A percentile compares a stretch with the other conserved stretches of the same genome.
These are phyloP conservation scores for Talaromyces sp. DNA, from an alignment of 2,329 filamentous ascomycete species.

Conservation along the genomic window DNA sequence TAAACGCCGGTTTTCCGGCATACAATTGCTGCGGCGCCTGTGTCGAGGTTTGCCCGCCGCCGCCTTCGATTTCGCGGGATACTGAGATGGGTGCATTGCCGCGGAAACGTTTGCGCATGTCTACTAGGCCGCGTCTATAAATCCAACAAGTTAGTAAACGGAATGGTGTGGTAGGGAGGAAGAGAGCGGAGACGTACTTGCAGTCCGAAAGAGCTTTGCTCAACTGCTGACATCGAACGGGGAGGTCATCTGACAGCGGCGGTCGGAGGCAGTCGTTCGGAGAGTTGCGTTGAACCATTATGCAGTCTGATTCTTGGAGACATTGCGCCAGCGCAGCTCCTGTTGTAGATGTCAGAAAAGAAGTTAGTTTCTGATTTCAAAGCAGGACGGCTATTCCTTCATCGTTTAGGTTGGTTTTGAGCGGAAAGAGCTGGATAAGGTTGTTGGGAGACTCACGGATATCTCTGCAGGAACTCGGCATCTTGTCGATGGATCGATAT, in stretches of 20 bases:
- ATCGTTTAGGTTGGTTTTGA: neutral
- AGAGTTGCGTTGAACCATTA: conserved; percentile 84
- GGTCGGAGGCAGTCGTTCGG: conserved; percentile 84
- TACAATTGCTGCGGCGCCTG: conserved; percentile 73
- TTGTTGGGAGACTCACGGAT: conserved; percentile 65
- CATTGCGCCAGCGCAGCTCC: conserved; percentile 90
- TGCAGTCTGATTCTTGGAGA: conserved; percentile 93
- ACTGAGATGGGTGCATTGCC: conserved; percentile 84
- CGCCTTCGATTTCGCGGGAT: conserved; percentile 61
- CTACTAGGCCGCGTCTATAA: conserved; percentile 74
- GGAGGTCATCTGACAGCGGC: conserved; percentile 77
- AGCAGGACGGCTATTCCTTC: neutral
- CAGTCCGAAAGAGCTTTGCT: conserved; percentile 92
- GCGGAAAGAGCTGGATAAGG: neutral
- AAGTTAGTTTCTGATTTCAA: conserved; percentile 24
- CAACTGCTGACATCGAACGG: conserved; percentile 85
- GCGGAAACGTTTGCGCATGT: conserved; percentile 98
- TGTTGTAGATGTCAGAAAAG: conserved; percentile 44
- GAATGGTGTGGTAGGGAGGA: neutral
- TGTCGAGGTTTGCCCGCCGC: conserved; percentile 49
- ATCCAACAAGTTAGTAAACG: neutral
- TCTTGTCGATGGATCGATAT: conserved; percentile 38
- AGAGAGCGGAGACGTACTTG: conserved; percentile 55
- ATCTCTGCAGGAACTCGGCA: conserved; percentile 97
- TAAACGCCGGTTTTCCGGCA: conserved; percentile 71